These are phyloP conservation scores for Drechslerella coelobrocha DNA, from an alignment of 2,329 filamentous ascomycete genomes.

Conservation along the genomic window DNA sequence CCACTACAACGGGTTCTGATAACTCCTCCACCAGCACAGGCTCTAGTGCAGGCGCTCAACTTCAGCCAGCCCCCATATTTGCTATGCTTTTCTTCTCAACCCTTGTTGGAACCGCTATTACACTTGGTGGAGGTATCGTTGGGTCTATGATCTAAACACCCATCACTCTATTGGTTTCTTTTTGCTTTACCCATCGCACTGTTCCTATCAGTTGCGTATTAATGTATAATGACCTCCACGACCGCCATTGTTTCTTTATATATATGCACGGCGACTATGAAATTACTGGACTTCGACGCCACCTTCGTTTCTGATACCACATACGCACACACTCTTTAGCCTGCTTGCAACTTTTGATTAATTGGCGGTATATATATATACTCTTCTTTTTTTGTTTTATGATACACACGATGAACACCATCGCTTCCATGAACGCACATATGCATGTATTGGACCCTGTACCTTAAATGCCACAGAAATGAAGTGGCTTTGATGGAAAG, in stretches of 20 bases:
- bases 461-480: neutral
- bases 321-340: neutral
- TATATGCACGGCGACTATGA: neutral
- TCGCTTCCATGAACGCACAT: neutral
- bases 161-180: neutral
- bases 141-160: slow-evolving; percentile 18
- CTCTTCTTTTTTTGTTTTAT: slow-evolving; percentile 1
- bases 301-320: neutral
- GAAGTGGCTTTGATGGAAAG: too few species aligned
- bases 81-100: slow-evolving; percentile 32
- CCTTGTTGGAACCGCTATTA: slow-evolving; percentile 28
- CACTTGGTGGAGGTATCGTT: slow-evolving; percentile 36
- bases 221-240: slow-evolving; percentile 40
- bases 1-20: neutral
- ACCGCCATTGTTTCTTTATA: neutral
- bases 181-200: neutral
- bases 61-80: slow-evolving; percentile 32
- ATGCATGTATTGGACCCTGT: neutral
- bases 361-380: slow-evolving; percentile 1
- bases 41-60: slow-evolving; percentile 8
- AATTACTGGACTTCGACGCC: neutral
- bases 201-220: too few species aligned
- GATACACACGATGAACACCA: neutral
- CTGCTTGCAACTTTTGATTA: neutral
- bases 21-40: neutral